phyloP scores from a whole-genome alignment of 163 green algal species.

The Scenedesmus sp. region DNA sequence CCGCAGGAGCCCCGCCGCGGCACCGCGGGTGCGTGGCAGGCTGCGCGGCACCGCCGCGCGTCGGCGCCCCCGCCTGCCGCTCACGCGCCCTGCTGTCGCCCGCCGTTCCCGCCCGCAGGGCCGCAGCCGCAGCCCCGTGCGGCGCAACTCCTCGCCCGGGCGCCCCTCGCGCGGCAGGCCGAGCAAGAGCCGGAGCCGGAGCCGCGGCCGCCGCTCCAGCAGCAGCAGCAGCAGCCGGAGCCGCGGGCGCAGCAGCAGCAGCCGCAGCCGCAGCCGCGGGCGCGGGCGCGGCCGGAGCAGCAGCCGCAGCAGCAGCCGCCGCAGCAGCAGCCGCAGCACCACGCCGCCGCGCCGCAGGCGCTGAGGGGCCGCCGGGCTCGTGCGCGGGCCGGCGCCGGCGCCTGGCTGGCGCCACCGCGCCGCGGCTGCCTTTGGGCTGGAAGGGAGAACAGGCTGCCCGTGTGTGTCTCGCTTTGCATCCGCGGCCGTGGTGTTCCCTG shows the following conservation, averaged over 20 bases:
- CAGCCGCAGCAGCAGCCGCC: constrained; percentile 9
- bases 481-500: no score
- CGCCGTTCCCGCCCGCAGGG: neutral
- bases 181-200: neutral
- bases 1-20: neutral
- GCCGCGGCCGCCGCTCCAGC: neutral
- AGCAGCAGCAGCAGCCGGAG: constrained; percentile 10
- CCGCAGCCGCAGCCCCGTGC: constrained; percentile 2
- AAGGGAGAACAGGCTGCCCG: no score
- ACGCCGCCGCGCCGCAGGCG: neutral
- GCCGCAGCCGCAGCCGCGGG: constrained; percentile 6
- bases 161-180: neutral
- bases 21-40: neutral
- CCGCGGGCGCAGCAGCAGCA: constrained; percentile 10
- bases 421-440: no score
- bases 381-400: no score
- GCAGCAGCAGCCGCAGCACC: neutral
- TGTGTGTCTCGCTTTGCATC: no score
- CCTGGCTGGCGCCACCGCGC: no score
- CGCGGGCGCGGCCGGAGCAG: neutral
- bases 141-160: neutral
- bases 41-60: neutral
- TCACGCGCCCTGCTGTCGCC: neutral
- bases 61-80: neutral
- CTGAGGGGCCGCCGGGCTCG: no score